Evolutionary conservation across 495 filamentous ascomycete genomes (phyloP).

Genomic region (Penicillium salamii): DNA sequence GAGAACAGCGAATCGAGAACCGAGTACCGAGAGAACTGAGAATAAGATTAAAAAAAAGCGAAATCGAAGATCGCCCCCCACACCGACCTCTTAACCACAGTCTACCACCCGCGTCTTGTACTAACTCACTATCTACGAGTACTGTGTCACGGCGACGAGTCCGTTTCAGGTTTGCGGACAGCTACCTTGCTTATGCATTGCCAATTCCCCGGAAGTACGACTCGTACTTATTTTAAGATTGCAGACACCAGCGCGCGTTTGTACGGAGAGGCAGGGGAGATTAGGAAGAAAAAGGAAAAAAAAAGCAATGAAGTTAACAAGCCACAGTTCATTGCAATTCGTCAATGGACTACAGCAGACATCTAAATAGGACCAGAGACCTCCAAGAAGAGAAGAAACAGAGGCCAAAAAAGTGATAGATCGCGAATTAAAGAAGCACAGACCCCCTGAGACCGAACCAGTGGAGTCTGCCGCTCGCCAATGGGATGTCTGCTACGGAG

Average conservation of each 20-base stretch:
- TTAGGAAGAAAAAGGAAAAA: too few relatives aligned
- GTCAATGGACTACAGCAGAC: not conserved
- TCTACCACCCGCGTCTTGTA: too few relatives aligned
- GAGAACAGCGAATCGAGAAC: constrained; percentile 3
- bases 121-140: too few relatives aligned
- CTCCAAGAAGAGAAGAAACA: too few relatives aligned
- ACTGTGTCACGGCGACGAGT: too few relatives aligned
- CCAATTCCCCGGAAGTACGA: not conserved
- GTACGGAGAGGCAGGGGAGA: too few relatives aligned
- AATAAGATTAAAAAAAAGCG: constrained; percentile 7
- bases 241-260: not conserved
- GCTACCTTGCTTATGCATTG: constrained; percentile 7
- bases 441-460: constrained; percentile 29
- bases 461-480: not conserved
- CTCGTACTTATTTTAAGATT: not conserved
- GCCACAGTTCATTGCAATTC: not conserved
- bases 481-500: not conserved
- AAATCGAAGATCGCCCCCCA: constrained; percentile 8
- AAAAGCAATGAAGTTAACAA: not conserved
- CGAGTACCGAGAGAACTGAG: constrained; percentile 2
- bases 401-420: not conserved
- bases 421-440: constrained; percentile 9
- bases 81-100: constrained; percentile 3
- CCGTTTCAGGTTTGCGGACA: constrained; percentile 1
- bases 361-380: too few relatives aligned